phyloP scores from a whole-genome alignment of 1,284 basidiomycete genomes.

The Pterula multifida region DNA sequence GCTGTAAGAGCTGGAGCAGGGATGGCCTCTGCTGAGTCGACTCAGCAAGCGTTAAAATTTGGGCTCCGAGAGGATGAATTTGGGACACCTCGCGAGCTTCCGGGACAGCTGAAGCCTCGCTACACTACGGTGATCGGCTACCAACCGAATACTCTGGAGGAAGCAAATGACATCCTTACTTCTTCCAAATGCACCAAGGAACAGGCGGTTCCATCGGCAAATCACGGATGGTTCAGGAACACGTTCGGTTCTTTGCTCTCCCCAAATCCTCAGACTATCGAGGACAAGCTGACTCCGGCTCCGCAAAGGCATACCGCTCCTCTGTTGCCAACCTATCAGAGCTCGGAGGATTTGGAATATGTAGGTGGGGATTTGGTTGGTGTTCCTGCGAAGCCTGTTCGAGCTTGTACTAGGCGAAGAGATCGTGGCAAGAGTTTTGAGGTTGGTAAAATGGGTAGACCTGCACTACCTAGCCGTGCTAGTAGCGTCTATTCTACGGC shows the following conservation, averaged over 20 bases:
- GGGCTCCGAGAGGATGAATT: background rate
- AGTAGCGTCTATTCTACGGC: slow-evolving; percentile 1
- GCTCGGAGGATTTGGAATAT: background rate
- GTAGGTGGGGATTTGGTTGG: background rate
- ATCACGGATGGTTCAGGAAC: background rate
- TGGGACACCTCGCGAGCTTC: background rate
- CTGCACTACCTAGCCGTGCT: background rate
- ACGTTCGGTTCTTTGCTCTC: background rate
- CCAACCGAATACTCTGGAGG: background rate
- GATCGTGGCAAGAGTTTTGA: background rate
- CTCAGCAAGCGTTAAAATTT: background rate
- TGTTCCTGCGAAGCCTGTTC: background rate
- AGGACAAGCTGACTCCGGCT: background rate
- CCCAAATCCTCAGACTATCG: background rate
- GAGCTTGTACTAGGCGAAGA: background rate
- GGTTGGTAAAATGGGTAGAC: background rate
- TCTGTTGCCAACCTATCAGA: background rate
- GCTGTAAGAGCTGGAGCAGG: background rate
- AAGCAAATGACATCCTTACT: background rate
- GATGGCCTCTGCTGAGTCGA: background rate
- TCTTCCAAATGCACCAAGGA: background rate
- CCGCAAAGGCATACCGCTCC: background rate
- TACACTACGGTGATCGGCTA: background rate
- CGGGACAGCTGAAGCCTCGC: background rate
- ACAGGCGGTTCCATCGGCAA: background rate